Evolutionary conservation across 2,329 filamentous ascomycete genomes (phyloP).

Genomic region (Shiraia sp.): DNA sequence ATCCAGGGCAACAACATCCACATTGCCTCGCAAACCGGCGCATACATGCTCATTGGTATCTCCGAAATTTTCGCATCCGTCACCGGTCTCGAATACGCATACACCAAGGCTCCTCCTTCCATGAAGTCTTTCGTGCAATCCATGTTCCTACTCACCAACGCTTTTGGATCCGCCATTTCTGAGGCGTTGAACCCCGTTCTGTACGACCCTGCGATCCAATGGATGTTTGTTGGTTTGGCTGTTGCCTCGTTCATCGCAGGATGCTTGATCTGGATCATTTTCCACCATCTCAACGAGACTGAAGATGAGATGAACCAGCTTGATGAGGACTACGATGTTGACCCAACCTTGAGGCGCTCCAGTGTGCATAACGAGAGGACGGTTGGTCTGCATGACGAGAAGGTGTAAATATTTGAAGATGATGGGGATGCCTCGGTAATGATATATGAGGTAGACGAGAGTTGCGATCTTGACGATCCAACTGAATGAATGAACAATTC

Average conservation of each 20-base stretch:
- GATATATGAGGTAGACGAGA: neutral
- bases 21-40: slow-evolving; percentile 52
- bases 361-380: slow-evolving; percentile 28
- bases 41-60: slow-evolving; percentile 53
- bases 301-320: slow-evolving; percentile 45
- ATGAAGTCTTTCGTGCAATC: slow-evolving; percentile 56
- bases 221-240: slow-evolving; percentile 57
- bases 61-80: slow-evolving; percentile 54
- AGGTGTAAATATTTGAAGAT: slow-evolving; percentile 8
- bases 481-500: slow-evolving; percentile 6
- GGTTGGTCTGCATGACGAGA: slow-evolving; percentile 23
- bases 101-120: slow-evolving; percentile 52
- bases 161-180: slow-evolving; percentile 63
- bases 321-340: slow-evolving; percentile 38
- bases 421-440: neutral
- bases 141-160: slow-evolving; percentile 65
- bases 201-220: slow-evolving; percentile 67
- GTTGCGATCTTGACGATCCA: neutral
- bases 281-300: slow-evolving; percentile 43
- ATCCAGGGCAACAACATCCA: slow-evolving; percentile 47
- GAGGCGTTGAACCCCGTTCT: slow-evolving; percentile 65
- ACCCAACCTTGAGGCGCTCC: slow-evolving; percentile 30
- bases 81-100: slow-evolving; percentile 54
- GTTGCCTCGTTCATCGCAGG: slow-evolving; percentile 36
- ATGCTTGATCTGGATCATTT: slow-evolving; percentile 41